phyloP scores from a whole-genome alignment of 345 rosid genomes.

The Trapa bicornis region DNA sequence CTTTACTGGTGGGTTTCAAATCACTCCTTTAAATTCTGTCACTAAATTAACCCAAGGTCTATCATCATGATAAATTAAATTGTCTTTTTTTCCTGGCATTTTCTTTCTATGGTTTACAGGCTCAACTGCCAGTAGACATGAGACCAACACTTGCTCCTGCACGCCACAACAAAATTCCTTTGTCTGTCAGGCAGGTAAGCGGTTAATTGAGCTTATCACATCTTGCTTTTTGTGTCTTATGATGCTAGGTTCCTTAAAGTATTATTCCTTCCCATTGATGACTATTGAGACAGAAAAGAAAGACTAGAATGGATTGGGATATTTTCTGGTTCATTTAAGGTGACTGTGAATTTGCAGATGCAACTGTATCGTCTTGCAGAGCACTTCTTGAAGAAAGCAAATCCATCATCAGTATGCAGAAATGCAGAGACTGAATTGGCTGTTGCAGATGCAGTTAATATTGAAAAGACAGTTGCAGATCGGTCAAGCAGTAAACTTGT shows the following conservation, averaged over 20 bases:
- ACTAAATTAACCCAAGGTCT: background rate
- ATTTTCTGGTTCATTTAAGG: background rate
- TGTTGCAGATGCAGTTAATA: slow-evolving; percentile 91
- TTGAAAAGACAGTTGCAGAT: slow-evolving; percentile 70
- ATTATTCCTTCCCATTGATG: background rate
- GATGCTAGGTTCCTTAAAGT: background rate
- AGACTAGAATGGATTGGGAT: background rate
- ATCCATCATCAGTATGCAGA: slow-evolving; percentile 50
- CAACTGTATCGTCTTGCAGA: slow-evolving; percentile 85
- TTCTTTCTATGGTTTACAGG: slow-evolving; percentile 32
- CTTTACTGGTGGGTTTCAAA: slow-evolving; percentile 51
- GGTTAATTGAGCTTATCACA: background rate
- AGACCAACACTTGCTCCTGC: slow-evolving; percentile 57
- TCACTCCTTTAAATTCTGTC: background rate
- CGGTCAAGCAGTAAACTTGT: slow-evolving; percentile 78
- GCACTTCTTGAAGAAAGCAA: slow-evolving; percentile 61
- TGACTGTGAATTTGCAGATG: slow-evolving; percentile 34
- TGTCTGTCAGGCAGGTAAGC: slow-evolving; percentile 81
- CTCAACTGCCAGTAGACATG: slow-evolving; percentile 81
- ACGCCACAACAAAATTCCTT: slow-evolving; percentile 70
- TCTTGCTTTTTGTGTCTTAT: background rate
- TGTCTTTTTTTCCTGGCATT: background rate
- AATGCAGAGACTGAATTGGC: slow-evolving; percentile 91
- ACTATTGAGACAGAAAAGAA: background rate
- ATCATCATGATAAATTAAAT: background rate